phyloP scores from a whole-genome alignment of 768 basidiomycete species.

The Leccinellum rugosiceps region DNA sequence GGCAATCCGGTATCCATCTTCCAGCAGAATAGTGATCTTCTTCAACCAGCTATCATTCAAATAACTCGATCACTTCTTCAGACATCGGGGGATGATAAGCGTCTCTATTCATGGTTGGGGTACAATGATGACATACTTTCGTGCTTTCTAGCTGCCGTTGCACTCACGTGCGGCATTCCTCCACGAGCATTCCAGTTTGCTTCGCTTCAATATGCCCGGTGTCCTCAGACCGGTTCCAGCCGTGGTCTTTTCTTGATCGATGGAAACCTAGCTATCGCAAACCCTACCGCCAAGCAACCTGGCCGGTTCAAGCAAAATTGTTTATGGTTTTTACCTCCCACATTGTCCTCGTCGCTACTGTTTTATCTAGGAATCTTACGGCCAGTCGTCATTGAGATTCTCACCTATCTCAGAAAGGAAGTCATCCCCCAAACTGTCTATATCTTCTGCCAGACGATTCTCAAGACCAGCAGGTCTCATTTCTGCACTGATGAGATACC shows the following conservation, averaged over 20 bases:
- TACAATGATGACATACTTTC: too few species aligned
- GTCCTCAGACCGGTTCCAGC: not conserved
- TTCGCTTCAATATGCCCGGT: not conserved
- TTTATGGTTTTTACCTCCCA: not conserved
- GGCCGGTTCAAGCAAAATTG: not conserved
- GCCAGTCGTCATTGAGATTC: not conserved
- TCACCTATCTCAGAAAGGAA: not conserved
- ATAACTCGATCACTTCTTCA: too few species aligned
- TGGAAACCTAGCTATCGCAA: not conserved
- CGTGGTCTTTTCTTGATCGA: not conserved
- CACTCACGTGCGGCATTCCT: not conserved
- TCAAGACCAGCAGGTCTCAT: too few species aligned
- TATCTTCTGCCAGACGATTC: too few species aligned
- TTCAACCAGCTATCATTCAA: too few species aligned
- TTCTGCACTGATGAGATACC: too few species aligned
- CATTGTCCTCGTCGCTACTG: not conserved
- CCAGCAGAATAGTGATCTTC: too few species aligned
- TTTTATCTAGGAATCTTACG: not conserved
- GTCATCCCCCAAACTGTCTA: too few species aligned
- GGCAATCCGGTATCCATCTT: too few species aligned
- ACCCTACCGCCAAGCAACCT: not conserved
- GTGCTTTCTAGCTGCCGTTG: too few species aligned
- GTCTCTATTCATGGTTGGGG: too few species aligned
- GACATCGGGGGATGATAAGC: too few species aligned
- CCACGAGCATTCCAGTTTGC: not conserved